Percentiles rank a stretch among this genome's conserved stretches.
Conservation (phyloP, 345 rosid species). For the Syzygium aromaticum region DNA sequence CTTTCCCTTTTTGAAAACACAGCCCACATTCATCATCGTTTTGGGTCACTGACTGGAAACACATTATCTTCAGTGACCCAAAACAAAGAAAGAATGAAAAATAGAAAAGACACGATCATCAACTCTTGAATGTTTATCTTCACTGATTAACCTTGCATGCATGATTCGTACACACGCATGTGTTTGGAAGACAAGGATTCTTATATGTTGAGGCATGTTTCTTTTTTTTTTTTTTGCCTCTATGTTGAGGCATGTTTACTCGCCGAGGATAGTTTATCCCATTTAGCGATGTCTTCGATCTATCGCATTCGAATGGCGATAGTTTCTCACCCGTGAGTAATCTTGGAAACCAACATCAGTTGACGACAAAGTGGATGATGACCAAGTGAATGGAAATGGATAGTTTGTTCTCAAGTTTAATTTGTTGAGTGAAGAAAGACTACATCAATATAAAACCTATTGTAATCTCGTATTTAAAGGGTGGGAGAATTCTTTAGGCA, state of each 20-base stretch:
- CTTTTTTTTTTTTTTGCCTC: too few relatives aligned
- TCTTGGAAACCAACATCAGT: not conserved
- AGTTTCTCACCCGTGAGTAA: not conserved
- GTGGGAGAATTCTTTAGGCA: not conserved
- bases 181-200: not conserved
- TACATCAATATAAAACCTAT: not conserved
- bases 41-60: not conserved
- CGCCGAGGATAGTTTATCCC: not conserved
- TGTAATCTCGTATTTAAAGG: not conserved
- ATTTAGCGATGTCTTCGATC: not conserved
- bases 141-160: not conserved
- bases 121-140: not conserved
- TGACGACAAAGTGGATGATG: not conserved
- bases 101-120: not conserved
- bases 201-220: not conserved
- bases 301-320: not conserved
- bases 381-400: not conserved
- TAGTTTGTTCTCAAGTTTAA: not conserved
- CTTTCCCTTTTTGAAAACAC: not conserved
- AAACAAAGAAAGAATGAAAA: not conserved
- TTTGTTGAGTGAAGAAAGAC: not conserved
- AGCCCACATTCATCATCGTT: not conserved
- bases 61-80: not conserved
- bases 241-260: not conserved
- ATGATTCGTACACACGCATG: not conserved